Conservation (phyloP, 78 protist species). For the Tieghemostelium lacteum region DNA sequence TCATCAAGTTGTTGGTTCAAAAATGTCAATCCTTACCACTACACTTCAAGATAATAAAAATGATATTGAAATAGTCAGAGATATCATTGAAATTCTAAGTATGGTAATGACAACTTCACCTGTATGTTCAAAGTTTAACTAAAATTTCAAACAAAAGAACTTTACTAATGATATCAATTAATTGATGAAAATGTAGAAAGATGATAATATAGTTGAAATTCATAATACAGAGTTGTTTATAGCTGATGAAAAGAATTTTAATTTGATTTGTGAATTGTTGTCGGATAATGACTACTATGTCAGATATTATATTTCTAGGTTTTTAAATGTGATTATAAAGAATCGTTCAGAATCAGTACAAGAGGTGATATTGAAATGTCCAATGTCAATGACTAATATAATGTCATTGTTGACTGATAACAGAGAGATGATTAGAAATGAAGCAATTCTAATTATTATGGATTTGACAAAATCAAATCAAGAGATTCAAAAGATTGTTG, state of each 20-base stretch:
- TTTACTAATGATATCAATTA: not conserved
- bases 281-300: constrained; percentile 37
- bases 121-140: constrained; percentile 34
- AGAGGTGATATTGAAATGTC: constrained; percentile 50
- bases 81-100: constrained; percentile 36
- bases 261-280: constrained; percentile 20
- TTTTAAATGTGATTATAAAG: constrained; percentile 26
- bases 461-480: constrained; percentile 70
- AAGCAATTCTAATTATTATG: constrained; percentile 35
- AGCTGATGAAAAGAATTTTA: constrained; percentile 31
- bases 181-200: constrained; percentile 21
- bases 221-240: constrained; percentile 76
- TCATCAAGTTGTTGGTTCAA: constrained; percentile 62
- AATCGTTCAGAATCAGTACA: constrained; percentile 68
- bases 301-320: constrained; percentile 37
- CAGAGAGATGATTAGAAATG: constrained; percentile 77
- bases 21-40: constrained; percentile 35
- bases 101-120: constrained; percentile 36
- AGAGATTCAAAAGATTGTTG: constrained; percentile 82
- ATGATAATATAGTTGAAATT: constrained; percentile 73
- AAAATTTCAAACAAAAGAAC: not conserved
- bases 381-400: constrained; percentile 71
- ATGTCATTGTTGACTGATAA: constrained; percentile 46
- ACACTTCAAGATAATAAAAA: not conserved
- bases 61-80: constrained; percentile 48